phyloP scores from a whole-genome alignment of 2,329 filamentous ascomycete genomes.

The Xylaria sp. region DNA sequence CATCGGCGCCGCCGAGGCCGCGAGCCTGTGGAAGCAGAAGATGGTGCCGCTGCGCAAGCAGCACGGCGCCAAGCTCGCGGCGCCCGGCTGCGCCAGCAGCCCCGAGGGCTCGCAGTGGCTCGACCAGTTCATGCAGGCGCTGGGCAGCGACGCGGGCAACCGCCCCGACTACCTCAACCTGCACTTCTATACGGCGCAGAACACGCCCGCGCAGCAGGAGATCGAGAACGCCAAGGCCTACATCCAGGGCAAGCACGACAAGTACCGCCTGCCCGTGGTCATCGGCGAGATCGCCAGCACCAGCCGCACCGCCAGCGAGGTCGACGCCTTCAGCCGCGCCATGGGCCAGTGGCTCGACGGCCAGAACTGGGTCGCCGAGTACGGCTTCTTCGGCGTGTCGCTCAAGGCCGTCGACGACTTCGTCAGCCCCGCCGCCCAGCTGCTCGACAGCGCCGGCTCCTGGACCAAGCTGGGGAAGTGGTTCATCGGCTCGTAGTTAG shows the following conservation, averaged over 20 bases:
- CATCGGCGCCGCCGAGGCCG: constrained; percentile 37
- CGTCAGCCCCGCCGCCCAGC: constrained; percentile 47
- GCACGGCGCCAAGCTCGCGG: constrained; percentile 39
- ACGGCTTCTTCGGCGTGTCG: constrained; percentile 48
- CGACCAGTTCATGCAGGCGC: constrained; percentile 40
- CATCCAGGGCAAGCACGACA: constrained; percentile 39
- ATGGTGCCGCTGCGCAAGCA: constrained; percentile 37
- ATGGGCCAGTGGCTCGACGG: constrained; percentile 46
- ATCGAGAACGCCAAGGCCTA: constrained; percentile 40
- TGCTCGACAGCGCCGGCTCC: constrained; percentile 43
- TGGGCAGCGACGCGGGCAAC: constrained; percentile 32
- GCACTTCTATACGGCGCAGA: constrained; percentile 43
- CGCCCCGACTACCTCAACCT: constrained; percentile 45
- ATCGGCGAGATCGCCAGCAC: constrained; percentile 48
- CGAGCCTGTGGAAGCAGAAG: constrained; percentile 39
- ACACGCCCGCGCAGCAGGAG: constrained; percentile 31
- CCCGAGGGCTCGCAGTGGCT: constrained; percentile 42
- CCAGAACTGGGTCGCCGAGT: constrained; percentile 44
- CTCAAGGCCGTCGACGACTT: constrained; percentile 43
- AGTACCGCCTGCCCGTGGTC: constrained; percentile 34
- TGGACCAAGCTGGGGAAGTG: constrained; percentile 37
- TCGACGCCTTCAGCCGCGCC: constrained; percentile 43
- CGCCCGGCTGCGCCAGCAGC: constrained; percentile 44
- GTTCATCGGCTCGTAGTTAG: constrained; percentile 11
- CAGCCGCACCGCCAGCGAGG: constrained; percentile 39